Base-by-base conservation (phyloP, 108 stramenopile species). In the Thalassiosira profunda region DNA sequence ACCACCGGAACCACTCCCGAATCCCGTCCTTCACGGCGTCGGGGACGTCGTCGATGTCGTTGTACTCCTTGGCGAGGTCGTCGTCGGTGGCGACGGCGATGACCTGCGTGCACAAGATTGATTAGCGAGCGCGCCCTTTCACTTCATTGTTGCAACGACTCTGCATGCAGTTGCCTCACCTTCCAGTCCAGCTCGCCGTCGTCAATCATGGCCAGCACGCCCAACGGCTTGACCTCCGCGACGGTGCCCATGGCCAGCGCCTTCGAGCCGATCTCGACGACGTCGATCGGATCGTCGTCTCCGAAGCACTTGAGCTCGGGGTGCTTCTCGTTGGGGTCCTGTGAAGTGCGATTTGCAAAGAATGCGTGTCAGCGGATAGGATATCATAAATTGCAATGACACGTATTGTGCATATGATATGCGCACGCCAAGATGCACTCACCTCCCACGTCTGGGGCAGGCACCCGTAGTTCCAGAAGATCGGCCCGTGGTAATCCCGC, bases 121-220 rank as follows among this genome's bases (percentile, higher is more conserved):
- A 31, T 28, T 9, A 53, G 5, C 49, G 49, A 51, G 29, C 49
- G 49, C n/a, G n/a, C n/a, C n/a, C n/a, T n/a, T n/a, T n/a, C n/a
- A n/a, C n/a, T n/a, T n/a, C n/a, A n/a, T n/a, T n/a, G n/a, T n/a
- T n/a, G n/a, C n/a, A n/a, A n/a, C n/a, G n/a, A n/a, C n/a, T n/a
- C n/a, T n/a, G n/a, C n/a, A n/a, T n/a, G n/a, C n/a, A n/a, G n/a
- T n/a, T n/a, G n/a, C 0, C 56, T 34, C 51, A 98, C 91, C 94
- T 99, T 99, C 99, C 99, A 99, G 86, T 99, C 99, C 73, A 99
- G 86, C 84, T 99, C 99, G 35, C 99, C 99, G 73, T 99, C 98
- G 65, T 99, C 99, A 79, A 99, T 99, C 99, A 99, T 99, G 79
- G 98, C 99, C 49, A 99, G 76, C 46, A 97, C 95, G 45, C 99